Conservation (phyloP, 148 eudicot species). For the Gaultheria prostrata region DNA sequence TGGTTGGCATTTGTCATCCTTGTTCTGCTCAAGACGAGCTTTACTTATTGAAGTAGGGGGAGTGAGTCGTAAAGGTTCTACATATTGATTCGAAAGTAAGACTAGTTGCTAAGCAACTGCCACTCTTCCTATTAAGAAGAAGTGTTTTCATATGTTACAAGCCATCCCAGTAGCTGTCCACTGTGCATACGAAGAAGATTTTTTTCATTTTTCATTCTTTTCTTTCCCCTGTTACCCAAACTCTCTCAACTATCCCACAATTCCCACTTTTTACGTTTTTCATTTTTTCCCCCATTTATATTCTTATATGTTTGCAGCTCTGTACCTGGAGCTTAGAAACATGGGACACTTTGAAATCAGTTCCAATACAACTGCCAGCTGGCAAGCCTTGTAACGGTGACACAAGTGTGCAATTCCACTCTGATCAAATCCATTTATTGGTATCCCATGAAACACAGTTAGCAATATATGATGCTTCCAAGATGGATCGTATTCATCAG, state of each 20-base stretch:
- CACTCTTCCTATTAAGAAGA: background rate
- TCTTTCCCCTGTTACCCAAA: too few species aligned
- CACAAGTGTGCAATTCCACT: slow-evolving; percentile 23
- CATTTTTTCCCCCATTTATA: too few species aligned
- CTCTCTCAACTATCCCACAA: too few species aligned
- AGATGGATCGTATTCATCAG: slow-evolving; percentile 79
- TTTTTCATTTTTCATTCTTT: too few species aligned
- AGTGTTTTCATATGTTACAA: background rate
- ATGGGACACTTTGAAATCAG: slow-evolving; percentile 57
- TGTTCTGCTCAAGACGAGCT: background rate
- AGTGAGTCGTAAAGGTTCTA: background rate
- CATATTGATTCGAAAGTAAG: background rate
- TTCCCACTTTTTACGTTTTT: too few species aligned
- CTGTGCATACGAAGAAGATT: background rate
- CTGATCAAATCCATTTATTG: slow-evolving; percentile 67
- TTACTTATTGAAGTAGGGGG: background rate
- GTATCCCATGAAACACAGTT: slow-evolving; percentile 82
- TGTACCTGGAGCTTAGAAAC: slow-evolving; percentile 79
- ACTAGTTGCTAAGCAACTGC: background rate
- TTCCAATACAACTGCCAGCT: too few species aligned
- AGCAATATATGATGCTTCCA: slow-evolving; percentile 79
- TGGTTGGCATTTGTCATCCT: background rate
- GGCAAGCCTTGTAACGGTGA: too few species aligned
- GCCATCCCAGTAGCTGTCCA: background rate
- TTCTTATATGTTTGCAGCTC: slow-evolving; percentile 40